phyloP scores from a whole-genome alignment of 2,329 filamentous ascomycete genomes.

The Thelonectria olida region DNA sequence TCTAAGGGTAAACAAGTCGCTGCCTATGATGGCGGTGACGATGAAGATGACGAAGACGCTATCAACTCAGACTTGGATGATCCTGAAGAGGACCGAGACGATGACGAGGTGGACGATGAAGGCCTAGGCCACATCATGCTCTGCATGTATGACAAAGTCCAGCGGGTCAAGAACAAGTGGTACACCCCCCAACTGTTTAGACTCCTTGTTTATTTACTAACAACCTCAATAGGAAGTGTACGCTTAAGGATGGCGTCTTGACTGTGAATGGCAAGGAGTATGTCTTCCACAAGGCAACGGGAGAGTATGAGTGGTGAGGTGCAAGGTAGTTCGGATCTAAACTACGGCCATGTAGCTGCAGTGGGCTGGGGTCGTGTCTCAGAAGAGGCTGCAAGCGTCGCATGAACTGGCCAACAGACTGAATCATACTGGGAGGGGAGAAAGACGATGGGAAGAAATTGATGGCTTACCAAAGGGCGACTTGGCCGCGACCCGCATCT shows the following conservation, averaged over 20 bases:
- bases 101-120: constrained; percentile 89
- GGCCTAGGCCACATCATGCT: constrained; percentile 91
- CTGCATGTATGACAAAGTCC: constrained; percentile 99
- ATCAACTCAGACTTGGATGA: constrained; percentile 99
- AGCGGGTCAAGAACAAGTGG: constrained; percentile 99
- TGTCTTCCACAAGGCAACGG: constrained; percentile 96
- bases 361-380: constrained; percentile 23
- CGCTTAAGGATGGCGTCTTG: constrained; percentile 94
- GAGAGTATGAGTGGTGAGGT: constrained; percentile 94
- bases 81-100: constrained; percentile 83
- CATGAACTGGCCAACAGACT: constrained; percentile 37
- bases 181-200: constrained; percentile 41
- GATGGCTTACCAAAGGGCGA: background rate
- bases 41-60: constrained; percentile 85
- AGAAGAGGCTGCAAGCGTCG: constrained; percentile 23
- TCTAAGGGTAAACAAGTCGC: constrained; percentile 48
- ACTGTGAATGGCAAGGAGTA: constrained; percentile 95
- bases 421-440: constrained; percentile 23
- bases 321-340: constrained; percentile 14
- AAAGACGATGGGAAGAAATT: background rate
- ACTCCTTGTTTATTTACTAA: constrained; percentile 22
- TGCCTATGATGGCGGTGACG: constrained; percentile 71
- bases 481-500: constrained; percentile 15
- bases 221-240: constrained; percentile 79
- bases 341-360: constrained; percentile 1